Base-by-base conservation (phyloP, 176 grass and related monocot genomes). In the Melocanna baccifera region DNA sequence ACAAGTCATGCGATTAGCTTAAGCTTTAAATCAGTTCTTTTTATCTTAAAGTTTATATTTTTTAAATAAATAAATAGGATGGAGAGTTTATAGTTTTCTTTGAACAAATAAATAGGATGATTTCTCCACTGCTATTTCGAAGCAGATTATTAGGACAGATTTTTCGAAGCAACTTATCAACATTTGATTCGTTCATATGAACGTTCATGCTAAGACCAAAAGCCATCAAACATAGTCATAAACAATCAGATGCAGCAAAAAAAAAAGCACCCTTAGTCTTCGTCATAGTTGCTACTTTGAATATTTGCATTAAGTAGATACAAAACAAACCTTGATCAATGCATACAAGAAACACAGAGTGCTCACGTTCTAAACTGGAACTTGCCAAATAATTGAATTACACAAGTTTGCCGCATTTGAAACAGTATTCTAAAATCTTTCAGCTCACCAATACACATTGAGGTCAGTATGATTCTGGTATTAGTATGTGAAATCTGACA, bases 381-480 rank as follows among this genome's bases (percentile, higher is more conserved):
- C 39, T 67, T 75, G 12, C 1, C 29, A 81, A 48, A 83, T 32
- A 73, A 68, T 39, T 25, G 42, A 34, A 53, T 48, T 20, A 74
- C 66, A 78, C 7, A 79, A 4, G n/a, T 5, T 67, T 34, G 62
- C 30, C 42, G 13, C 75, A 75, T 68, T 83, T 51, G 32, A 43
- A 79, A 80, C 42, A 69, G 25, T 73, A 69, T 42, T 80, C 13
- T 69, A 41, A 68, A 62, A 76, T 76, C 63, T 87, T 84, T 57
- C 43, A 52, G 41, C 19, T 3, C 51, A 81, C 46, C 42, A 83
- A 75, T 83, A 84, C 81, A 86, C 45, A 79, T 79, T 61, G 43
- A 76, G 14, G 62, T 87, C 89, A 81, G 85, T 84, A 61, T 70
- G 42, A 81, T 75, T 84, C 75, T 79, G 69, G 30, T 83, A 69